A percentile compares a stretch with the other conserved stretches of the same genome.
phyloP scores from a whole-genome alignment of 1,284 basidiomycete species.

The Boletus mariae region DNA sequence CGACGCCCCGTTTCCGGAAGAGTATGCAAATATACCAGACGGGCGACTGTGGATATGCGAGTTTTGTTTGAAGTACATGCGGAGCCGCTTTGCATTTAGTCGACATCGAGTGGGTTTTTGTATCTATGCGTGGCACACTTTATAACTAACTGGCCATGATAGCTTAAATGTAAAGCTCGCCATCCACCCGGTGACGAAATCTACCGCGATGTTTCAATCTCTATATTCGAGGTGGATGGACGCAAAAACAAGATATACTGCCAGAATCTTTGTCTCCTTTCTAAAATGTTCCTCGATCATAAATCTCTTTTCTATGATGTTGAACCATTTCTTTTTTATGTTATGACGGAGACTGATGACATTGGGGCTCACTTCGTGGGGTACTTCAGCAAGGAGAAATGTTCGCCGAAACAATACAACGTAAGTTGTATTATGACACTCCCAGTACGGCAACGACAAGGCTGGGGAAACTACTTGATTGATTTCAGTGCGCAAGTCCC shows the following conservation, averaged over 20 bases:
- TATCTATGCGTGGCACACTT: neutral
- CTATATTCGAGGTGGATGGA: constrained; percentile 98
- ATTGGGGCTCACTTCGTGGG: constrained; percentile 93
- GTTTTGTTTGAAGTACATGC: constrained; percentile 98
- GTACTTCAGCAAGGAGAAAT: constrained; percentile 99
- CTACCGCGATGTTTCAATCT: constrained; percentile 85
- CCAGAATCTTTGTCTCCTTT: constrained; percentile 97
- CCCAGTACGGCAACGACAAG: constrained; percentile 90
- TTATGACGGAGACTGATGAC: constrained; percentile 91
- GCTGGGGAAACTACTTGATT: constrained; percentile 93
- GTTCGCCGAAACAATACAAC: constrained; percentile 93
- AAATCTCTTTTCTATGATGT: constrained; percentile 99
- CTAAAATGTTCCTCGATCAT: constrained; percentile 99
- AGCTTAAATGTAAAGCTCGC: constrained; percentile 93
- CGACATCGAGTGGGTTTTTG: constrained; percentile 73
- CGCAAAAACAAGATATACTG: constrained; percentile 99
- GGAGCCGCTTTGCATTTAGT: constrained; percentile 84
- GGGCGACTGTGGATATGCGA: constrained; percentile 96
- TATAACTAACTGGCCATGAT: constrained; percentile 20
- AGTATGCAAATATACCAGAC: constrained; percentile 91
- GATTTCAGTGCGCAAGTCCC: constrained; percentile 83
- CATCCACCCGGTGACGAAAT: constrained; percentile 99
- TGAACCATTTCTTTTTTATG: constrained; percentile 98
- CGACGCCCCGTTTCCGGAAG: constrained; percentile 97
- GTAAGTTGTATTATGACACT: constrained; percentile 99